A percentile compares a stretch with the other conserved stretches of the same genome.
phyloP scores from a whole-genome alignment of 257 asterid species.

The Ajuga chamaepitys region DNA sequence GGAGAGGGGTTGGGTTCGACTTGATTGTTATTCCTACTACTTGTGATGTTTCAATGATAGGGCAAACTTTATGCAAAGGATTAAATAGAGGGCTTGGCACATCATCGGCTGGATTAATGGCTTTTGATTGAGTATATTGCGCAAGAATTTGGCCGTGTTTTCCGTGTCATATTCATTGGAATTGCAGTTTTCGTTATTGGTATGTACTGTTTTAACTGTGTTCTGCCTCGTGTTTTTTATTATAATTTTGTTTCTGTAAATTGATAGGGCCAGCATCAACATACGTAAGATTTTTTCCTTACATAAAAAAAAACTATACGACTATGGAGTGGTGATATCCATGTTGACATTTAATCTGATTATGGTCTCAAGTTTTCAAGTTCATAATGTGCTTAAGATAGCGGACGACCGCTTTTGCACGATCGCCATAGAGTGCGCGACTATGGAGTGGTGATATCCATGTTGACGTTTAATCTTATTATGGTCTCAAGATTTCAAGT shows the following conservation, averaged over 20 bases:
- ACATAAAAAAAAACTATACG: slow-evolving; percentile 76
- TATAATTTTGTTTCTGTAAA: neutral
- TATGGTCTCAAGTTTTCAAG: slow-evolving; percentile 63
- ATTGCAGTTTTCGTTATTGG: slow-evolving; percentile 56
- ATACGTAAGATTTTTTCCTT: no score
- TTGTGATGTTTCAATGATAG: slow-evolving; percentile 28
- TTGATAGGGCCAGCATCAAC: slow-evolving; percentile 50
- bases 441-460: slow-evolving; percentile 86
- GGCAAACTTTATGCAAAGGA: slow-evolving; percentile 85
- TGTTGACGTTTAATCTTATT: slow-evolving; percentile 74
- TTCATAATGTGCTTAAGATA: slow-evolving; percentile 46
- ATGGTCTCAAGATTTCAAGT: slow-evolving; percentile 68
- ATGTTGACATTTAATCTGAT: slow-evolving; percentile 78
- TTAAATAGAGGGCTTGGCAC: no score
- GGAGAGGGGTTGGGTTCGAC: no score
- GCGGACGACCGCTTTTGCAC: slow-evolving; percentile 58
- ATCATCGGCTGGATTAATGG: slow-evolving; percentile 63
- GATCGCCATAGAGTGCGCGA: slow-evolving; percentile 67
- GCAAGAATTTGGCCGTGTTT: slow-evolving; percentile 34
- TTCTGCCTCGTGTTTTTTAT: neutral
- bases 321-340: slow-evolving; percentile 82
- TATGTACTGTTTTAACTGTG: slow-evolving; percentile 3
- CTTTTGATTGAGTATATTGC: slow-evolving; percentile 59
- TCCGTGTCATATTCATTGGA: no score
- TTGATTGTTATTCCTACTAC: neutral